These are phyloP conservation scores for Thelonectria blattea DNA, from an alignment of 2,329 filamentous ascomycete genomes.

Conservation along the genomic window DNA sequence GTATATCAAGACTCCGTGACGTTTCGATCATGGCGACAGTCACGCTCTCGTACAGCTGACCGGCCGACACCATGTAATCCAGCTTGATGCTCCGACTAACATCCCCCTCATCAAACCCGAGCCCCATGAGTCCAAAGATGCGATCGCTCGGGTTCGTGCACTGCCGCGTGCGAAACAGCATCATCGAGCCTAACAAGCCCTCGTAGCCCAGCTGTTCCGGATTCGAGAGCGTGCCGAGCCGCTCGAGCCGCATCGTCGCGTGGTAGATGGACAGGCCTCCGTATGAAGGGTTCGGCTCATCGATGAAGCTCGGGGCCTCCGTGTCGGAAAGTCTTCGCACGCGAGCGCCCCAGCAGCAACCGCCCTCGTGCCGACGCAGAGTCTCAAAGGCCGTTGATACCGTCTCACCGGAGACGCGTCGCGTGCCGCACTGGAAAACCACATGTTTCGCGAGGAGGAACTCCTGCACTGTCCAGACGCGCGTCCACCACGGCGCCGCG, in stretches of 20 bases:
- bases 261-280: constrained; percentile 11
- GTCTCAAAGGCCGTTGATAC: constrained; percentile 1
- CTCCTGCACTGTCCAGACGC: constrained; percentile 21
- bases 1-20: not conserved
- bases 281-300: not conserved
- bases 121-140: constrained; percentile 10
- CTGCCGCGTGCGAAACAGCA: constrained; percentile 13
- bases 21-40: not conserved
- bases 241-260: constrained; percentile 14
- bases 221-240: not conserved
- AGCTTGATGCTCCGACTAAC: not conserved
- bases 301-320: constrained; percentile 12
- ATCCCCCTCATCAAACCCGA: not conserved
- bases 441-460: constrained; percentile 3
- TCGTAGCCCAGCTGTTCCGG: not conserved
- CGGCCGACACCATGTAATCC: constrained; percentile 3
- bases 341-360: constrained; percentile 16
- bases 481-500: constrained; percentile 18
- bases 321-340: constrained; percentile 5
- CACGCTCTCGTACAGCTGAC: not conserved
- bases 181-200: constrained; percentile 1
- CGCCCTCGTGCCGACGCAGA: constrained; percentile 6
- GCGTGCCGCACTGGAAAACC: constrained; percentile 15
- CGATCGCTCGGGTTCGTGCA: constrained; percentile 15
- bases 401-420: not conserved